These are phyloP conservation scores for Neofusicoccum laricinum DNA, from an alignment of 2,329 filamentous ascomycete genomes.

Conservation along the genomic window DNA sequence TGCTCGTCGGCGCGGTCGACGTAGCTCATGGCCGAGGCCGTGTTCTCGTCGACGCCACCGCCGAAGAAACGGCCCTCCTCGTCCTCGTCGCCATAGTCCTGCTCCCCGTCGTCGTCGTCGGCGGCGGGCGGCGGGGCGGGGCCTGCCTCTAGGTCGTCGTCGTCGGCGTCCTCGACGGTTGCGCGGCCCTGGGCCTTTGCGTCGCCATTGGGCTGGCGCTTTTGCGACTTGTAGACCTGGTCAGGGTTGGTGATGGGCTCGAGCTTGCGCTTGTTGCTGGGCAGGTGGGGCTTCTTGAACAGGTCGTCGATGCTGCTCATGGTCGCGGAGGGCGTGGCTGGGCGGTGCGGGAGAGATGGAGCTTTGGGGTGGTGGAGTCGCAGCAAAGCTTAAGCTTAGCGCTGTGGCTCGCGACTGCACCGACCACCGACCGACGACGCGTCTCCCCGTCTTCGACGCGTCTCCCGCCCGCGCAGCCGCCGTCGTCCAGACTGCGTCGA, in stretches of 20 bases:
- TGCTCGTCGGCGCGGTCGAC: slow-evolving; percentile 12
- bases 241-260: slow-evolving; percentile 55
- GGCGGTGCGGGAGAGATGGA: neutral
- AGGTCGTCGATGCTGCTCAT: slow-evolving; percentile 64
- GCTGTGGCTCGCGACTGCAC: no score
- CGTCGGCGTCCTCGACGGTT: slow-evolving; percentile 49
- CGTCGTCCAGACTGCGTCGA: neutral
- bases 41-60: slow-evolving; percentile 77
- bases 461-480: neutral
- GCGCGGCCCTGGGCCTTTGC: slow-evolving; percentile 48
- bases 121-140: slow-evolving; percentile 56
- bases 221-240: slow-evolving; percentile 60
- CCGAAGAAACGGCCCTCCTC: slow-evolving; percentile 96
- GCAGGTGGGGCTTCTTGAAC: slow-evolving; percentile 56
- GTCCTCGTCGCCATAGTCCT: slow-evolving; percentile 62
- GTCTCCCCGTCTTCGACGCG: slow-evolving; percentile 1
- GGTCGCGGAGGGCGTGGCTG: neutral
- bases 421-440: no score
- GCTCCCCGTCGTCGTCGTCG: slow-evolving; percentile 45
- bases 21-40: slow-evolving; percentile 35
- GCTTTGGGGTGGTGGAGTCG: neutral
- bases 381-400: no score
- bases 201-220: slow-evolving; percentile 50
- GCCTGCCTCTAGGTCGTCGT: slow-evolving; percentile 46
- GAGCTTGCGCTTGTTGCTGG: slow-evolving; percentile 57